Conservation (phyloP, 1,139 yeast genomes). For the Blastobotrys serpentis region DNA sequence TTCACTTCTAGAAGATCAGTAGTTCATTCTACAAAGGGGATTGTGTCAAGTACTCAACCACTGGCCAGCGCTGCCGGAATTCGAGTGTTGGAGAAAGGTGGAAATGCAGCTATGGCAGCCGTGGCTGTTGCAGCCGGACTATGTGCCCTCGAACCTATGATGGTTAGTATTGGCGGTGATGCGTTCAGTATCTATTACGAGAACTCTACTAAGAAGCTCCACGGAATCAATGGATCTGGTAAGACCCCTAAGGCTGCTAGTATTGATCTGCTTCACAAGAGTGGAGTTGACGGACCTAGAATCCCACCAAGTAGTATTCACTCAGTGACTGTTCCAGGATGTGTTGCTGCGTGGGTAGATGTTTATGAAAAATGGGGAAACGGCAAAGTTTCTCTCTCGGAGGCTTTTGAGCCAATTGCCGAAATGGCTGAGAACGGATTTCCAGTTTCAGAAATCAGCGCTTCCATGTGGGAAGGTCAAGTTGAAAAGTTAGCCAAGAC, state of each 20-base stretch:
- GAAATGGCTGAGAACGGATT: slow-evolving; percentile 67
- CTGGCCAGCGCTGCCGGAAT: slow-evolving; percentile 75
- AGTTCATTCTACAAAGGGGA: slow-evolving; percentile 72
- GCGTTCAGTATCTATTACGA: slow-evolving; percentile 67
- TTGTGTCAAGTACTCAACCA: slow-evolving; percentile 75
- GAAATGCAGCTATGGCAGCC: slow-evolving; percentile 77
- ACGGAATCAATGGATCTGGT: slow-evolving; percentile 78
- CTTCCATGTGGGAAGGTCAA: slow-evolving; percentile 50
- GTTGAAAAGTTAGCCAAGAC: slow-evolving; percentile 29
- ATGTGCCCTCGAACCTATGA: slow-evolving; percentile 69
- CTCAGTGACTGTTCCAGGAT: slow-evolving; percentile 73
- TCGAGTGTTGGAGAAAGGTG: slow-evolving; percentile 63
- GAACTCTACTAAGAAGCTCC: slow-evolving; percentile 49
- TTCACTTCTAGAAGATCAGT: slow-evolving; percentile 64
- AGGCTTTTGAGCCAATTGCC: slow-evolving; percentile 68
- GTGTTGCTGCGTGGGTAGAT: slow-evolving; percentile 76
- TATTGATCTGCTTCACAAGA: slow-evolving; percentile 50
- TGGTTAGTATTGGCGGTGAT: slow-evolving; percentile 85
- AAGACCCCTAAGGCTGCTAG: slow-evolving; percentile 56
- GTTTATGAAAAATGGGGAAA: slow-evolving; percentile 71
- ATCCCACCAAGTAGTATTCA: slow-evolving; percentile 52
- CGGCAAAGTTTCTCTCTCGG: slow-evolving; percentile 57
- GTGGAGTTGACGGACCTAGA: slow-evolving; percentile 44
- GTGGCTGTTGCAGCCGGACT: slow-evolving; percentile 78
- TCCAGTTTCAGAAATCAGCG: slow-evolving; percentile 60